phyloP scores from a whole-genome alignment of 208 protist genomes.

The Wallacemonas sp. region DNA sequence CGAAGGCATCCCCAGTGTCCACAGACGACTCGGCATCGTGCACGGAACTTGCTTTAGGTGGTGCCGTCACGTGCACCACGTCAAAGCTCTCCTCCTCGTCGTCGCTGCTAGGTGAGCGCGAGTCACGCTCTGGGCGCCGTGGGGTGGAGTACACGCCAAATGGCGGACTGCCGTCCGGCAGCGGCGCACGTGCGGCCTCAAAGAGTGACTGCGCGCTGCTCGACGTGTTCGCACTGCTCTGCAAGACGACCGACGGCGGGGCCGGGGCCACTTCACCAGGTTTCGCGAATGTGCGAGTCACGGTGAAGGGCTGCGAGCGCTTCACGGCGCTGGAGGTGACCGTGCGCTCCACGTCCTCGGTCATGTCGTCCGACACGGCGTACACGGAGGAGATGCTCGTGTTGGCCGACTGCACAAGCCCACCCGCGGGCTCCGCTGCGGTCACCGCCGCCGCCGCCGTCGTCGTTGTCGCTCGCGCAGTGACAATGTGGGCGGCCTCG shows the following conservation, averaged over 20 bases:
- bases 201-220: background rate
- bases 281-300: constrained; percentile 12
- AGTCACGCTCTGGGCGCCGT: background rate
- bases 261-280: background rate
- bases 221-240: background rate
- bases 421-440: too few relatives aligned
- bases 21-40: too few relatives aligned
- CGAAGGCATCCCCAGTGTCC: too few relatives aligned
- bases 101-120: background rate
- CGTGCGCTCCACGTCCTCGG: background rate
- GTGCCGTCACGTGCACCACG: background rate
- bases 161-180: constrained; percentile 6
- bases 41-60: too few relatives aligned
- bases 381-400: constrained; percentile 16
- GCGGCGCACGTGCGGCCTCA: background rate
- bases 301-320: constrained; percentile 6
- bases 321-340: background rate
- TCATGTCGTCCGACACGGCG: constrained; percentile 10
- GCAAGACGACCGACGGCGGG: background rate
- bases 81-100: background rate
- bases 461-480: background rate
- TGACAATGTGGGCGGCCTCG: background rate
- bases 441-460: too few relatives aligned
- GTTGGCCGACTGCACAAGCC: constrained; percentile 1
- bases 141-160: constrained; percentile 15